Evolutionary conservation across 306 rosid genomes (phyloP), one percentile per base, ranked within the genome.

Genomic region (Quercus variabilis): DNA sequence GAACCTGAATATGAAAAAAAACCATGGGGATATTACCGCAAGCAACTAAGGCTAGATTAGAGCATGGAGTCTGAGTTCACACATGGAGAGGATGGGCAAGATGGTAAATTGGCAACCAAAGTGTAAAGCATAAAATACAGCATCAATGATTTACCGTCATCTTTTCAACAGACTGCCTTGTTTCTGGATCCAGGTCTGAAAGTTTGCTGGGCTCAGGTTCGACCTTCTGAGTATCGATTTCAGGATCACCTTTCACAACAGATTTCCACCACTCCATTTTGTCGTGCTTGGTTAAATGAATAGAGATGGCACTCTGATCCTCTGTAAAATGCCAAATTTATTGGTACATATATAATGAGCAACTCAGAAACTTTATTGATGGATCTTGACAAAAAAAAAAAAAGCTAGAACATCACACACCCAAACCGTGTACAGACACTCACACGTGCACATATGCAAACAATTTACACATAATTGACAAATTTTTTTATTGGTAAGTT

Each of bases 221-320:
- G 74, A 90, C 97, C 73, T 90, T 93, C 54, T 96, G 98, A 14
- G 98, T 93, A 84, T 96, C 96, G 26, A 96, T 78, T 79, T 89
- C 93, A 76, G 97, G 98, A 64, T 89, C 98, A 26, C 99, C 99
- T 82, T 91, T 96, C 57, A 96, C 91, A 69, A 96, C 60, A 83
- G 84, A 81, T 78, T 89, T 96, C 99, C 99, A 96, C 99, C 99
- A 96, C 74, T 90, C 97, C 98, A 96, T 88, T 83, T 93, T 97
- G 82, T 96, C 89, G 60, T 88, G 94, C 86, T 96, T 96, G 75
- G 99, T 96, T 87, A 96, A 86, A 54, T 93, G 98, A 84, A 96
- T 88, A 63, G 96, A 89, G 76, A 96, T 0, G 17, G 86, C 33
- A 69, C 69, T 90, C 77, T 93, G 96, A 81, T 96, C 99, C 98